Evolutionary conservation across 176 grass and related monocot genomes (phyloP).

Genomic region (Areca catechu): DNA sequence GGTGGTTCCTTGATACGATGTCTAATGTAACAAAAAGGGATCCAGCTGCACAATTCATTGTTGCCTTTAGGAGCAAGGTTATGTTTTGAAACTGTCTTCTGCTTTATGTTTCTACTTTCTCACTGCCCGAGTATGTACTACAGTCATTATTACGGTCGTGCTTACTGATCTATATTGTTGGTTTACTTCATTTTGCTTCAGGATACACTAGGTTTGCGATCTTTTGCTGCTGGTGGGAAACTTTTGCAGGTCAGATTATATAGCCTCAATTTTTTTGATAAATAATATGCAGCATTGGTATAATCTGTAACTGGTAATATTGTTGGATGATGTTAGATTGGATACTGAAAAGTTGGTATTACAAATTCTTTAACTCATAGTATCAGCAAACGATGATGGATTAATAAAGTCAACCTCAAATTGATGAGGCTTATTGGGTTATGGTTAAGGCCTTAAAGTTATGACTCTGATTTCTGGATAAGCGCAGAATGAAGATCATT

Average conservation of each 20-base stretch:
- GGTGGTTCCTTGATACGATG: conserved; percentile 80
- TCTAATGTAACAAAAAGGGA: conserved; percentile 85
- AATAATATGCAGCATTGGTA: no score
- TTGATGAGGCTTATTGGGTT: no score
- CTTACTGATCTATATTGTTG: not conserved
- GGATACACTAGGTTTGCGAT: conserved; percentile 81
- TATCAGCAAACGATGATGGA: no score
- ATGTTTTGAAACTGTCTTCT: conserved; percentile 8
- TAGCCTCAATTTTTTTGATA: no score
- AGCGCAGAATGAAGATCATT: no score
- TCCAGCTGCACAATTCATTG: conserved; percentile 85
- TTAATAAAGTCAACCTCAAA: no score
- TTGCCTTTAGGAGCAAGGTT: conserved; percentile 78
- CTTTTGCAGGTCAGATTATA: conserved; percentile 60
- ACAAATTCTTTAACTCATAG: no score
- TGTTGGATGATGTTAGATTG: not conserved
- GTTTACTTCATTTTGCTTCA: conserved; percentile 17
- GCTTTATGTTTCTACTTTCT: conserved; percentile 14
- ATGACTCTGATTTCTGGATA: no score
- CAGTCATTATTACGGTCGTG: no score
- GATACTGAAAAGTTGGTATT: no score
- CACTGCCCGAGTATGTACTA: no score
- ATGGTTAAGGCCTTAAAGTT: no score
- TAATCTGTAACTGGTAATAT: not conserved
- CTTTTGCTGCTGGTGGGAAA: conserved; percentile 88